Percentiles rank a stretch among this genome's conserved stretches.
phyloP scores from a whole-genome alignment of 306 rosid genomes.

The Erythrophleum fordii region DNA sequence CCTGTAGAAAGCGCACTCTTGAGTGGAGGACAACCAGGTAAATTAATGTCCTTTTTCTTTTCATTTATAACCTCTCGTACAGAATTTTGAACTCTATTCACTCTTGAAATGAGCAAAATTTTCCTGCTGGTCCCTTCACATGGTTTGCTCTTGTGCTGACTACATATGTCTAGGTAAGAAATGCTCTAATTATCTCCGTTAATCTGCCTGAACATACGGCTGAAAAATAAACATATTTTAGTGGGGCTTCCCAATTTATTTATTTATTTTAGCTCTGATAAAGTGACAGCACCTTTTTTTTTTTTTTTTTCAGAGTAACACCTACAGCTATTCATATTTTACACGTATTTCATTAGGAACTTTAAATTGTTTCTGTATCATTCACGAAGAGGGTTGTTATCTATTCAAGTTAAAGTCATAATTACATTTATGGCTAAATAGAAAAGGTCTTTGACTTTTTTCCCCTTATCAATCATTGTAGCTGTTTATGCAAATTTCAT shows the following conservation, averaged over 20 bases:
- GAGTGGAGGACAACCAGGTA: slow-evolving; percentile 70
- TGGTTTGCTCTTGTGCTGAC: not conserved
- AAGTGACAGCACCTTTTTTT: not conserved
- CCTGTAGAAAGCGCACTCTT: slow-evolving; percentile 76
- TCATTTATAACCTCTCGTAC: not conserved
- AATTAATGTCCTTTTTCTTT: slow-evolving; percentile 17
- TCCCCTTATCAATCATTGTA: not conserved
- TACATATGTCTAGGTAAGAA: not conserved
- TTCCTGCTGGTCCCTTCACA: slow-evolving; percentile 2
- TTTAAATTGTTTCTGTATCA: too few relatives aligned
- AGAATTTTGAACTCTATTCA: not conserved
- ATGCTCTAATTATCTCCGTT: not conserved
- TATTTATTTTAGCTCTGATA: not conserved
- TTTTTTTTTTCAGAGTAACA: too few relatives aligned
- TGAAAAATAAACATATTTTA: not conserved
- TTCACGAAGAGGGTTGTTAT: not conserved
- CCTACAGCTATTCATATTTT: not conserved
- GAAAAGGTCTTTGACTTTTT: not conserved
- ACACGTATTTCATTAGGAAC: not conserved
- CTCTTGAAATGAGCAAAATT: not conserved
- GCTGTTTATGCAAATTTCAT: not conserved
- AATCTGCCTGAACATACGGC: not conserved
- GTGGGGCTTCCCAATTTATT: not conserved
- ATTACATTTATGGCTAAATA: not conserved
- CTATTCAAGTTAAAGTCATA: not conserved